Evolutionary conservation across 1,139 yeast genomes (phyloP), one percentile per base, ranked within the genome.

Genomic region (Tardiomyces digboiensis): DNA sequence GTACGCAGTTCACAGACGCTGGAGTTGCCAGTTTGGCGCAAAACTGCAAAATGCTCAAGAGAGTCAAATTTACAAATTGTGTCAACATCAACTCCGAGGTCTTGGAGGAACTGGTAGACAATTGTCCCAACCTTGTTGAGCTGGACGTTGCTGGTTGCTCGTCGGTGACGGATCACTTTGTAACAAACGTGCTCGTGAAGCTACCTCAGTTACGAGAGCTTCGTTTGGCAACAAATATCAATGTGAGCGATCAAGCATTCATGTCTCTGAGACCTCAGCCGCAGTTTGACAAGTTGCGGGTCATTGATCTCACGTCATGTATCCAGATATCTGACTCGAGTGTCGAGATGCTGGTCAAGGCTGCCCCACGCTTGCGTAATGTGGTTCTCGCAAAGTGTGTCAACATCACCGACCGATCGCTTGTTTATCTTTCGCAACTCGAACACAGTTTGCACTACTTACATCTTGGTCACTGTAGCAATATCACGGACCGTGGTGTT

Each of bases 381-480:
- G 85, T 91, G 39, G 91, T 86, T 12, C 71, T 91, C 48, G 89
- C 95, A 5, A 91, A 91, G 63, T 91, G 98, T 67, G 72, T 80
- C 62, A 82, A 82, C 59, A 78, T 91, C 23, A 87, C 97, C 1
- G 97, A 91, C 68, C 75, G 82, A 1, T 80, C 94, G 2, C 69
- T 91, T 39, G 71, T 80, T 47, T 81, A 88, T 19, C 71, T 88
- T 52, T 72, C 93, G 12, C 74, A 72, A 41, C 69, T 89, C 47
- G 95, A 95, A 7, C 79, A 86, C 58, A 82, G 82, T 56, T 70
- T 91, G 53, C 97, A 89, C 60, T 87, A 88, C 56, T 74, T 91
- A 45, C 98, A 91, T 66, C 74, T 91, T 52, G 97, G 97, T 21
- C 98, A 91, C 67, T 91, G 98, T 67, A 78, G 81, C 43, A 78